Percentiles rank a stretch among this genome's conserved stretches.
Conservation (phyloP, 2,329 filamentous ascomycete genomes). For the Sporothrix mexicana region DNA sequence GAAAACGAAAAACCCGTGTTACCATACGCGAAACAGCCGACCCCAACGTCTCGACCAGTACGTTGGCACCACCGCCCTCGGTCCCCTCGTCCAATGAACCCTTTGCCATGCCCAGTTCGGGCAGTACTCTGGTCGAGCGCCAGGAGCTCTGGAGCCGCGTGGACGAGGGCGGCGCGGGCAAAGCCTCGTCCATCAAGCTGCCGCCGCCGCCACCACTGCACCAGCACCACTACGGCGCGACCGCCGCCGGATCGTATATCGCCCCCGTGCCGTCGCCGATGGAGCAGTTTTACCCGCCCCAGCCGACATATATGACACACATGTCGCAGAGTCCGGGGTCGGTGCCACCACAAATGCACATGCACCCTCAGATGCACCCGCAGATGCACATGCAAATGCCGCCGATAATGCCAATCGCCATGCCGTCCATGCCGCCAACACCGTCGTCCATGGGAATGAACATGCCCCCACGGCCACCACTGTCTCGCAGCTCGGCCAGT, state of each 20-base stretch:
- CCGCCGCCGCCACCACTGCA: background rate
- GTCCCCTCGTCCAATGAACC: background rate
- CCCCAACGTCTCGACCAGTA: conserved; percentile 12
- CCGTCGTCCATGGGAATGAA: no score
- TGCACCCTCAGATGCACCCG: no score
- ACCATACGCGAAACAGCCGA: conserved; percentile 20
- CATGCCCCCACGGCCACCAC: conserved; percentile 16
- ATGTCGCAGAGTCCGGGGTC: background rate
- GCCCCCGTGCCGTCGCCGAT: conserved; percentile 3
- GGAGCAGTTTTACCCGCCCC: conserved; percentile 7
- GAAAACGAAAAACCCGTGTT: conserved; percentile 8
- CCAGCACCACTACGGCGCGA: background rate
- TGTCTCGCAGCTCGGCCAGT: background rate
- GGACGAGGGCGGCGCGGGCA: conserved; percentile 27
- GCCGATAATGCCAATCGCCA: no score
- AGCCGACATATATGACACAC: conserved; percentile 10
- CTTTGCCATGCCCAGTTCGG: conserved; percentile 15
- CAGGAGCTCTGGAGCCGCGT: conserved; percentile 32
- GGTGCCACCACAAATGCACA: background rate
- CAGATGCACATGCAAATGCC: no score
- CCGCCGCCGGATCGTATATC: background rate
- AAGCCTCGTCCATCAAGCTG: conserved; percentile 4
- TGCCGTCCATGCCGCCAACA: no score
- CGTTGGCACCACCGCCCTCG: conserved; percentile 6
- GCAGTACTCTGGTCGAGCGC: conserved; percentile 26